Evolutionary conservation across 225 moss, liverwort and hornwort species (phyloP), one percentile per base, ranked within the genome.

Genomic region (Straminergon stramineum): DNA sequence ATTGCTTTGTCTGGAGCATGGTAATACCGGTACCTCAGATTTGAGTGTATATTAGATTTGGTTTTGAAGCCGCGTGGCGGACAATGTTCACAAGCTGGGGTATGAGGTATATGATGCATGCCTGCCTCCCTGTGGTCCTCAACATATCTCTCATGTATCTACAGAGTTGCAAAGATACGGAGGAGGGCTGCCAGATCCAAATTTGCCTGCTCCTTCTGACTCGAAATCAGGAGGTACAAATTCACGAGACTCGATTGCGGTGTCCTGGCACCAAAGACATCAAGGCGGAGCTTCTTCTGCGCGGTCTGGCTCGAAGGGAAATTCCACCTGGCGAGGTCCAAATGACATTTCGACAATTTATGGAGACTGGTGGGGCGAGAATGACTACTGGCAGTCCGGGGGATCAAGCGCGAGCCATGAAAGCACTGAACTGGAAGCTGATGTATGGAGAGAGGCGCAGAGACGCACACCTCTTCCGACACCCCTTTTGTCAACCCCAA

Each of bases 321-420:
- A 84, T 67, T 75, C 86, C n/a, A 84, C 73, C 39, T 99, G 99
- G 99, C 97, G 95, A 87, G 97, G 96, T 75, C 96, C 97, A 51
- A 92, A 60, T 48, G 97, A 94, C 79, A 94, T 99, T 86, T 97
- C 97, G 61, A 97, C 94, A 45, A 97, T 99, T 83, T 97, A 96
- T 86, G 99, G 97, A 75, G 99, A 99, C 85, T 99, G 99, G 99
- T 97, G 99, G 97, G 52, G 94, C 67, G 96, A 97, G 78, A 96
- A 95, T 30, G 94, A 96, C 71, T 84, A 94, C 60, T 96, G 91
- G 92, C 92, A 92, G 48, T 75, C 75, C 74, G 91, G 93, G 81
- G 89, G 48, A 69, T 82, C 88, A 85, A 87, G 87, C 79, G 81
- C 77, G 62, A 89, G 81, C 52, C 83, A 87, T 62, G 92, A 92